These are phyloP conservation scores for Serendipita sp. DNA, from an alignment of 768 basidiomycete genomes.

Conservation along the genomic window DNA sequence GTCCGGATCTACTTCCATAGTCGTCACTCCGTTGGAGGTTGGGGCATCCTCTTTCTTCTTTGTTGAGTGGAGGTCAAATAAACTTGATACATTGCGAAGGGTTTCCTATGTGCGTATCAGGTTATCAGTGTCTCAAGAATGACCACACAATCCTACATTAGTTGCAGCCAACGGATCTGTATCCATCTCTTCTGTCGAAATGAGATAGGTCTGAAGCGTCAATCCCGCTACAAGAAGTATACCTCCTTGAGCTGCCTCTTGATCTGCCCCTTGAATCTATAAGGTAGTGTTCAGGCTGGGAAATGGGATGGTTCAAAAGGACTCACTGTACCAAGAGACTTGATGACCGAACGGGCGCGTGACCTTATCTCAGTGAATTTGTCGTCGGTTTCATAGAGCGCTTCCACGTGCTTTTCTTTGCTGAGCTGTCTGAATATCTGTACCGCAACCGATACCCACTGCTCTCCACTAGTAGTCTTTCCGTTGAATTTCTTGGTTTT, in stretches of 20 bases:
- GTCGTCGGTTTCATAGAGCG: slow-evolving; percentile 37
- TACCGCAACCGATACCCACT: background rate
- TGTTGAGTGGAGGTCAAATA: slow-evolving; percentile 8
- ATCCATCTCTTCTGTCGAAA: slow-evolving; percentile 32
- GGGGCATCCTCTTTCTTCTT: slow-evolving; percentile 18
- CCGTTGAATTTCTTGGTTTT: background rate
- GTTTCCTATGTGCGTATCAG: slow-evolving; percentile 13
- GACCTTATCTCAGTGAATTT: slow-evolving; percentile 33
- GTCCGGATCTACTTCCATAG: slow-evolving; percentile 21
- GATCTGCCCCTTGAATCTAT: slow-evolving; percentile 16
- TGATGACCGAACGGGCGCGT: slow-evolving; percentile 25
- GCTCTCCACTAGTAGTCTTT: background rate
- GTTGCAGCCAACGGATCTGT: background rate
- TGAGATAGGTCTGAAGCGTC: slow-evolving; percentile 56
- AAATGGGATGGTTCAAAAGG: background rate
- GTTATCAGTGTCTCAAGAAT: too few relatives aligned
- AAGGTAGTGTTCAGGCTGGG: slow-evolving; percentile 22
- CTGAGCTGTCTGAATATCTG: background rate
- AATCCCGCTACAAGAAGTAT: slow-evolving; percentile 56
- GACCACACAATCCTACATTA: background rate
- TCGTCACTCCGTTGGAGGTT: slow-evolving; percentile 10
- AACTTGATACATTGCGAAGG: slow-evolving; percentile 15
- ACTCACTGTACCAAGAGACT: slow-evolving; percentile 17
- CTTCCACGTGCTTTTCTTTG: background rate
- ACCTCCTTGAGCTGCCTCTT: slow-evolving; percentile 36